Percentiles rank a stretch among this genome's conserved stretches.
These are phyloP conservation scores for Aspergillus haitiensis DNA, from an alignment of 495 filamentous ascomycete genomes.

Conservation along the genomic window DNA sequence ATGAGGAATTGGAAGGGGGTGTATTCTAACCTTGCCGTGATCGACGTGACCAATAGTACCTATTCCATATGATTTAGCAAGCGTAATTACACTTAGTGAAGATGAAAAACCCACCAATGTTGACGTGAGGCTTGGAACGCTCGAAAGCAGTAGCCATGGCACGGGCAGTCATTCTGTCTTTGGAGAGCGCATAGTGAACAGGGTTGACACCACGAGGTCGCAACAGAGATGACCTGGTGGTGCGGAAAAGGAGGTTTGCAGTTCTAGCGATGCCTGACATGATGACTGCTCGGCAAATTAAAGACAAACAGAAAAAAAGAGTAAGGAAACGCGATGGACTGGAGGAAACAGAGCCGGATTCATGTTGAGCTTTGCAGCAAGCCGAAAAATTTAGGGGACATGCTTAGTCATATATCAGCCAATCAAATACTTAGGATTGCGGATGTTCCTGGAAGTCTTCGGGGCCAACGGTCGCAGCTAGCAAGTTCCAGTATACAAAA, in stretches of 20 bases:
- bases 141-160: conserved; percentile 79
- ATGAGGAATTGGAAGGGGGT: conserved; percentile 20
- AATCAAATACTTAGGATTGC: conserved; percentile 44
- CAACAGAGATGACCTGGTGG: conserved; percentile 62
- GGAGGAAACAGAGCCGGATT: conserved; percentile 26
- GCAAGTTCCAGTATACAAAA: background rate
- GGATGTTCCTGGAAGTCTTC: conserved; percentile 25
- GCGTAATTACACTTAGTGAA: background rate
- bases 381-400: conserved; percentile 45
- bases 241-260: conserved; percentile 66
- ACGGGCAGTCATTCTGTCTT: conserved; percentile 65
- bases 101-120: conserved; percentile 68
- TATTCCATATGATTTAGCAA: conserved; percentile 33
- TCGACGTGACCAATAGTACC: conserved; percentile 99
- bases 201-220: conserved; percentile 63
- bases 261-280: conserved; percentile 68
- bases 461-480: background rate
- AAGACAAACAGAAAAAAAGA: conserved; percentile 37
- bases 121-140: conserved; percentile 94
- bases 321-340: conserved; percentile 38
- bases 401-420: conserved; percentile 43
- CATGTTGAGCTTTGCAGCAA: conserved; percentile 27
- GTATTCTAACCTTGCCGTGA: conserved; percentile 83
- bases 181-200: conserved; percentile 66
- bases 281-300: conserved; percentile 42